A percentile compares a stretch with the other conserved stretches of the same genome.
These are phyloP conservation scores for Quercus cerris DNA, from an alignment of 306 rosid species.

Conservation along the genomic window DNA sequence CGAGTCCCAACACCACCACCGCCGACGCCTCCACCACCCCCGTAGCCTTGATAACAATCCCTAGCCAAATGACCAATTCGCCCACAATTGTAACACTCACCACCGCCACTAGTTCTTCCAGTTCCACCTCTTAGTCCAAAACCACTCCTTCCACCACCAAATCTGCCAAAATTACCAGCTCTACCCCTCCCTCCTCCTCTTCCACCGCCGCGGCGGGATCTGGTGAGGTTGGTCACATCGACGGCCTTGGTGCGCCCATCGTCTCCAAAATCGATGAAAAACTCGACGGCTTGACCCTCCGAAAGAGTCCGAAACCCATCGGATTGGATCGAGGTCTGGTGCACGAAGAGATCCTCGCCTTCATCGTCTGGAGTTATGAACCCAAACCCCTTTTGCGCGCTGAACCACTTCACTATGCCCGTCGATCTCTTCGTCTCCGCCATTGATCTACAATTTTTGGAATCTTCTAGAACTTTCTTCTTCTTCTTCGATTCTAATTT, in stretches of 20 bases:
- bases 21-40: constrained; percentile 44
- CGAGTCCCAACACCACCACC: constrained; percentile 17
- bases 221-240: constrained; percentile 40
- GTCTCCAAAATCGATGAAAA: constrained; percentile 41
- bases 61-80: constrained; percentile 55
- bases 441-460: constrained; percentile 5
- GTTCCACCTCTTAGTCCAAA: constrained; percentile 15
- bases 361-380: constrained; percentile 69
- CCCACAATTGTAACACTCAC: constrained; percentile 68
- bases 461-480: constrained; percentile 23
- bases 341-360: constrained; percentile 72
- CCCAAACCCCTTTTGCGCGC: constrained; percentile 72
- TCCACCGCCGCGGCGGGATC: constrained; percentile 32
- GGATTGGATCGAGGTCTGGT: constrained; percentile 74
- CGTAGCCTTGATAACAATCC: too few species aligned
- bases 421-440: constrained; percentile 32
- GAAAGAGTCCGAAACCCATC: constrained; percentile 64
- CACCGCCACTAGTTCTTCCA: constrained; percentile 18
- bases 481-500: not conserved
- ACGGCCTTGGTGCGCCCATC: constrained; percentile 69
- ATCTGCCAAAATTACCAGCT: constrained; percentile 22
- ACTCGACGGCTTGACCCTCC: constrained; percentile 65
- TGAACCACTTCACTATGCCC: constrained; percentile 87
- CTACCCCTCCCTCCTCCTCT: constrained; percentile 41
- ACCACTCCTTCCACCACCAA: constrained; percentile 23